A percentile compares a stretch with the other conserved stretches of the same genome.
Conservation (phyloP, 1,284 basidiomycete species). For the Puccinia hordei region DNA sequence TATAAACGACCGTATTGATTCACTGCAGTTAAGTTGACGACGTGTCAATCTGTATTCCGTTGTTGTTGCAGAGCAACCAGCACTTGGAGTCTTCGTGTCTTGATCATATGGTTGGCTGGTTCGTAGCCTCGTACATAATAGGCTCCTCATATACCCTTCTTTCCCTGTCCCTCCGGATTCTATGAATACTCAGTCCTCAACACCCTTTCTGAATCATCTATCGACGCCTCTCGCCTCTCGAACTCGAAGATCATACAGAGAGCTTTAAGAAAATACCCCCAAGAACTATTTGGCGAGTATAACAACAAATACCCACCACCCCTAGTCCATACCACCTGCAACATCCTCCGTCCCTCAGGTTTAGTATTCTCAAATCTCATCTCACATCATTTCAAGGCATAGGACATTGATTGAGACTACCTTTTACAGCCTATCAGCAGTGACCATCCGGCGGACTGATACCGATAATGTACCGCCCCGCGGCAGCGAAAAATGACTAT, state of each 20-base stretch:
- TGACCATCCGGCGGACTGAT: not conserved
- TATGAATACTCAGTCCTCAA: not conserved
- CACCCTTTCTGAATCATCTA: not conserved
- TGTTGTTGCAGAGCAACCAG: conserved; percentile 21
- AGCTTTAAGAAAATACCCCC: not conserved
- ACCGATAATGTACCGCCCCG: conserved; percentile 26
- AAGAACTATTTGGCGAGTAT: not conserved
- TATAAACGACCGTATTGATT: conserved; percentile 5
- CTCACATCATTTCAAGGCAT: not conserved
- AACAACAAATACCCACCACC: not conserved
- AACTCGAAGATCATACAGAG: not conserved
- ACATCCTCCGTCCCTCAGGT: not conserved
- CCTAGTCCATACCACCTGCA: not conserved
- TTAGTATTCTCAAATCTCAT: not conserved
- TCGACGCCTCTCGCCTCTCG: not conserved
- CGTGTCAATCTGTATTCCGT: conserved; percentile 39
- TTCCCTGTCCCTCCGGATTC: not conserved
- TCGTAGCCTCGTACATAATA: conserved; percentile 10
- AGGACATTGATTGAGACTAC: not conserved
- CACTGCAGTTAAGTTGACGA: conserved; percentile 8
- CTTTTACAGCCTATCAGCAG: not conserved
- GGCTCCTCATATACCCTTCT: not conserved
- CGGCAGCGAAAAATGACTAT: conserved; percentile 23
- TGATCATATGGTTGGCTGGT: not conserved
- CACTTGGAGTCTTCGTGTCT: not conserved